phyloP scores from a whole-genome alignment of 2,329 filamentous ascomycete genomes.

The Penicillium psychrosexuale region DNA sequence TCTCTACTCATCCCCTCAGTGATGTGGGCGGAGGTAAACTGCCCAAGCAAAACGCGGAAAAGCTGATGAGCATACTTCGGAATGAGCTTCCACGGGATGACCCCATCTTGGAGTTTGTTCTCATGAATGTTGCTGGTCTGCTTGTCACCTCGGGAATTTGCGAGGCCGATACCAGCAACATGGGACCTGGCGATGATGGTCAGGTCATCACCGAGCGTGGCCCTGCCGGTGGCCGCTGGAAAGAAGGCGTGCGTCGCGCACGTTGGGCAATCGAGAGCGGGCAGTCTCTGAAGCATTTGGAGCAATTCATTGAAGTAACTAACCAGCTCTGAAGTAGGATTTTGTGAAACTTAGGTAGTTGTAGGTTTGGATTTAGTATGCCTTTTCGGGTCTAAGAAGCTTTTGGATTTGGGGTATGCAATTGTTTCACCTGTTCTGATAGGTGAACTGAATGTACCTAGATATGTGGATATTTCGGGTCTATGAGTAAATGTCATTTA shows the following conservation, averaged over 20 bases:
- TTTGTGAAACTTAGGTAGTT: background rate
- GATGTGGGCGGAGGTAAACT: conserved; percentile 82
- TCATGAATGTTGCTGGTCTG: conserved; percentile 88
- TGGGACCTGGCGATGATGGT: conserved; percentile 78
- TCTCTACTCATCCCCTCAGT: conserved; percentile 68
- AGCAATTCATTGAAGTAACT: conserved; percentile 77
- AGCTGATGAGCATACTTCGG: conserved; percentile 71
- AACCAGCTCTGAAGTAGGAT: conserved; percentile 47
- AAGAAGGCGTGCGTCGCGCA: conserved; percentile 84
- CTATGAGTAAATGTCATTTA: background rate
- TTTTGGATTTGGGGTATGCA: background rate
- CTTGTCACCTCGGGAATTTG: conserved; percentile 83
- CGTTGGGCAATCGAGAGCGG: conserved; percentile 86
- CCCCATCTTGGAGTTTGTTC: conserved; percentile 86
- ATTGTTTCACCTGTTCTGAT: background rate
- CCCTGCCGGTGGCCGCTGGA: conserved; percentile 86
- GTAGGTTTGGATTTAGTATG: background rate
- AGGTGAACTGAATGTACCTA: background rate
- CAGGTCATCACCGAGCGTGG: conserved; percentile 77
- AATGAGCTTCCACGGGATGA: conserved; percentile 72
- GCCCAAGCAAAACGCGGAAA: conserved; percentile 81
- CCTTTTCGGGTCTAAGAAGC: background rate
- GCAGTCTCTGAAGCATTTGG: conserved; percentile 78
- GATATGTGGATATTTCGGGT: background rate
- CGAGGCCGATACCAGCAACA: conserved; percentile 73